These are phyloP conservation scores for Boletus edulis DNA, from an alignment of 768 basidiomycete genomes.

Conservation along the genomic window DNA sequence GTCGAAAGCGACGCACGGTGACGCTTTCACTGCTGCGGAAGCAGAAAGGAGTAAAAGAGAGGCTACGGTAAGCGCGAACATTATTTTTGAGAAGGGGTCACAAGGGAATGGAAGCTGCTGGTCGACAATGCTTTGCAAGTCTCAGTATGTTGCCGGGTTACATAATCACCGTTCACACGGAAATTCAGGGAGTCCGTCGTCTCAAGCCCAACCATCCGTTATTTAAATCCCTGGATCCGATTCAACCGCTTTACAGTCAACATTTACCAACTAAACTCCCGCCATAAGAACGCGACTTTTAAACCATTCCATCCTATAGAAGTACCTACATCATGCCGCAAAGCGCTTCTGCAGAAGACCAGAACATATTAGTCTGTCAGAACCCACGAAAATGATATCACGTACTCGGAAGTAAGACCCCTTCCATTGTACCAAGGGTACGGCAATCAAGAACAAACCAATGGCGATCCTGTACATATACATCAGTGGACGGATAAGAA, in stretches of 20 bases:
- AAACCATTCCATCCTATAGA: no score
- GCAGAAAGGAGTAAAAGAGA: conserved; percentile 50
- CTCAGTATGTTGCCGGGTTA: neutral
- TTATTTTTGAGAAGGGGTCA: conserved; percentile 14
- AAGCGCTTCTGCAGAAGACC: conserved; percentile 18
- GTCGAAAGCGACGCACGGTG: conserved; percentile 79
- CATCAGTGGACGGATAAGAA: neutral
- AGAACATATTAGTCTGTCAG: neutral
- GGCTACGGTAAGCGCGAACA: conserved; percentile 45
- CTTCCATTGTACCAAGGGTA: conserved; percentile 35
- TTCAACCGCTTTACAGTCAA: no score
- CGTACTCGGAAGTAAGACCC: conserved; percentile 36
- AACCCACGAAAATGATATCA: neutral
- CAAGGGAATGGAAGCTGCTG: neutral
- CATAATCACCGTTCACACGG: neutral
- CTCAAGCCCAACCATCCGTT: no score
- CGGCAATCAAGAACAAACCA: conserved; percentile 35
- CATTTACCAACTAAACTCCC: no score
- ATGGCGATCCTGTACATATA: conserved; percentile 25
- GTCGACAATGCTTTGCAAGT: no score
- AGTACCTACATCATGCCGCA: conserved; percentile 4
- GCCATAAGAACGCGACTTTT: no score
- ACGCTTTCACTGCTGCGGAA: conserved; percentile 34
- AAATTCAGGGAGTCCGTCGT: no score
- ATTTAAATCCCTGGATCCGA: no score